A percentile compares a stretch with the other conserved stretches of the same genome.
phyloP scores from a whole-genome alignment of 139 green algal species.

The Pleodorina starrii region DNA sequence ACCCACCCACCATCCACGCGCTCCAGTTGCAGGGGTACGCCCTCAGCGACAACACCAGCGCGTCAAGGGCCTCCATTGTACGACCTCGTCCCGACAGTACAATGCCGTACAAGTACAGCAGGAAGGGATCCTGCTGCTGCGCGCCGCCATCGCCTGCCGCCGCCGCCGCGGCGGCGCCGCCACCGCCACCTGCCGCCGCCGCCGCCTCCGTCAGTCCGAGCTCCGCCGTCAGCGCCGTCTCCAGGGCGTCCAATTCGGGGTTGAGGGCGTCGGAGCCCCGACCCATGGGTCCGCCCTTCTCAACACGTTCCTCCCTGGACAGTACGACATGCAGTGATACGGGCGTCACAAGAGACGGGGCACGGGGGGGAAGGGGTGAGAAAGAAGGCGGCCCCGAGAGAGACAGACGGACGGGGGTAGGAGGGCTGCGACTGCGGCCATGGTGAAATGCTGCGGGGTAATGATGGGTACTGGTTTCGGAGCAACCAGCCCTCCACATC shows the following conservation, averaged over 20 bases:
- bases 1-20: conserved; percentile 91
- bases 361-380: neutral
- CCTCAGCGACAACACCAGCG: conserved; percentile 68
- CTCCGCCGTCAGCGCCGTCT: conserved; percentile 54
- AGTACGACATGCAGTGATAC: no score
- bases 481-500: no score
- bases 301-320: conserved; percentile 82
- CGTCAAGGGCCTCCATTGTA: conserved; percentile 52
- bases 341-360: no score
- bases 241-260: conserved; percentile 71
- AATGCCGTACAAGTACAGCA: conserved; percentile 84
- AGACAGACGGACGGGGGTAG: no score
- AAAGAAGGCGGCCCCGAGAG: no score
- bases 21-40: conserved; percentile 94
- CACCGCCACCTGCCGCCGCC: neutral
- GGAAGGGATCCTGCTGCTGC: conserved; percentile 68
- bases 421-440: no score
- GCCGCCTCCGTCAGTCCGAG: conserved; percentile 26
- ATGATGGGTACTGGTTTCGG: no score
- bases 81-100: conserved; percentile 78
- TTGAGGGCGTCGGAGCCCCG: conserved; percentile 66
- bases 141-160: neutral
- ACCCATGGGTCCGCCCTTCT: conserved; percentile 67
- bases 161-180: neutral
- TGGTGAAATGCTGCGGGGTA: no score